Percentiles rank a stretch among this genome's conserved stretches.
Conservation (phyloP, 2,329 filamentous ascomycete species). For the Stachybotrys chlorohalonatus region DNA sequence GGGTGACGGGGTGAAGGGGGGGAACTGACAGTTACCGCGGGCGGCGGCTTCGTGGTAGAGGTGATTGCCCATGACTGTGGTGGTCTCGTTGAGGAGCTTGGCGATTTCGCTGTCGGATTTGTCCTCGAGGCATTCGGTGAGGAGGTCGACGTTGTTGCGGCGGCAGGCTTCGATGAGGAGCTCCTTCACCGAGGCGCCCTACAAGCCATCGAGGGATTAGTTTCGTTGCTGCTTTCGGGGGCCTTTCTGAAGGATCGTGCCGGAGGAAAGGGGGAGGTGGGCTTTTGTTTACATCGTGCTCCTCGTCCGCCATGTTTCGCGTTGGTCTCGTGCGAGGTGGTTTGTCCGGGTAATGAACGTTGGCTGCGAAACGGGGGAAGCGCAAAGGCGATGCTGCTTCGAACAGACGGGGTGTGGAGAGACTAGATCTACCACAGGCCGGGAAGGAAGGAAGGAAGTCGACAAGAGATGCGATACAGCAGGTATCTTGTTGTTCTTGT, state of each 20-base stretch:
- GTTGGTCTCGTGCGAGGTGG: background rate
- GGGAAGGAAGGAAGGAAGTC: no score
- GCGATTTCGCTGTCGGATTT: conserved; percentile 59
- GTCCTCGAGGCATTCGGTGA: conserved; percentile 61
- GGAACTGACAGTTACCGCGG: conserved; percentile 71
- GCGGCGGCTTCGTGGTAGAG: conserved; percentile 83
- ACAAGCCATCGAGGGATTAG: background rate
- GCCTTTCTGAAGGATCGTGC: conserved; percentile 3
- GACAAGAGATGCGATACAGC: no score
- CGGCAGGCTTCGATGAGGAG: conserved; percentile 87
- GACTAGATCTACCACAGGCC: no score
- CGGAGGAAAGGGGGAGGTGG: background rate
- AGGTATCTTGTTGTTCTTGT: no score
- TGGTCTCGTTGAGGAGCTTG: conserved; percentile 74
- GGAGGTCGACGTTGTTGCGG: conserved; percentile 81
- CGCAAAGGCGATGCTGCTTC: no score
- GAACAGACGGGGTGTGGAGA: no score
- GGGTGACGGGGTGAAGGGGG: background rate
- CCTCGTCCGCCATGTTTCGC: conserved; percentile 20
- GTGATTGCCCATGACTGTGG: conserved; percentile 78
- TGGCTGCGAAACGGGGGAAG: no score
- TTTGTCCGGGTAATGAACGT: no score
- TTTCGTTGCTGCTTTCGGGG: background rate
- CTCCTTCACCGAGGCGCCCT: conserved; percentile 82
- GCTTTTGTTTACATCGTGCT: conserved; percentile 23